Evolutionary conservation across 305 asterid genomes (phyloP), one percentile per base, ranked within the genome.

Genomic region (Fraxinus floribunda): DNA sequence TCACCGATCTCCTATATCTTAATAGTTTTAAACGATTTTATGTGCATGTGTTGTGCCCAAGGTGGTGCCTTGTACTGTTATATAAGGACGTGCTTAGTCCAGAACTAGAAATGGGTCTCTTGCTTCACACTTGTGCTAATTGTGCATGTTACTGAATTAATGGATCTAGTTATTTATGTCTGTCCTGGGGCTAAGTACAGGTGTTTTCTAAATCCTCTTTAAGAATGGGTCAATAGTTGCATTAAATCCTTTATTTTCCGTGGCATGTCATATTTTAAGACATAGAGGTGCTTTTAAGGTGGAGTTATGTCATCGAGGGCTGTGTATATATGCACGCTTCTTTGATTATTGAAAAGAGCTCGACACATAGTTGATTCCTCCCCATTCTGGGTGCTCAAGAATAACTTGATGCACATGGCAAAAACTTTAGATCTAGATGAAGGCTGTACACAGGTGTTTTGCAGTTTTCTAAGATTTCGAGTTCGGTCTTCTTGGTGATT

Each of bases 91-190:
- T 64, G 18, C 74, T 4, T 66, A 26, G 74, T 66, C 74, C 36
- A 26, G 36, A 66, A 66, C 74, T 66, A 29, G 74, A 66, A 26
- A 24, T 1, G 34, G 74, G 36, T 66, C 18, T 26, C 38, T 26
- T 66, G 74, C 36, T 66, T 66, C 36, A 10, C 18, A 3, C 35
- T 26, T 26, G 75, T 71, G 78, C 77, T 80, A 80, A 74, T 84
- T 81, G 36, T 79, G 70, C 57, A 74, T 44, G 75, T 16, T 30
- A 81, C 83, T 77, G 86, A 66, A 66, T 66, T 66, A 3, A 66
- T 9, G 38, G 18, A 22, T 29, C 35, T 66, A 66, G 74, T 66
- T 66, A 10, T 66, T 1, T 66, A 26, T 64, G 73, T 64, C 73
- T 24, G 1, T 66, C 36, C 36, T 66, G 18, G 36, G 74, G 35